A percentile compares a stretch with the other conserved stretches of the same genome.
phyloP scores from a whole-genome alignment of 1,284 basidiomycete genomes.

The Tilletia indica region DNA sequence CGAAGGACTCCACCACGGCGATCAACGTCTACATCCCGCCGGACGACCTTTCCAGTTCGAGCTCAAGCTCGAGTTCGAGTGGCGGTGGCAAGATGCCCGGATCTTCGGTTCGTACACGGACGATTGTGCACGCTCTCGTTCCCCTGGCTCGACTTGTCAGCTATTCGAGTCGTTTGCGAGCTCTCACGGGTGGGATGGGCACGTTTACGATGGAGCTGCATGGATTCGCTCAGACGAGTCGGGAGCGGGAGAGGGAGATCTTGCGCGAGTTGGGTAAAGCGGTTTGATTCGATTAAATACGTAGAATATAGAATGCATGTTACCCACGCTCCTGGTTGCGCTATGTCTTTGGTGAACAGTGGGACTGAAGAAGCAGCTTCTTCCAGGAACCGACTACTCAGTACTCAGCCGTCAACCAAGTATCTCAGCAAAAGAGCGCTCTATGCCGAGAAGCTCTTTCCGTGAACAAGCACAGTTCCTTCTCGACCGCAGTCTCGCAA shows the following conservation, averaged over 20 bases:
- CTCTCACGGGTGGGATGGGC: slow-evolving; percentile 77
- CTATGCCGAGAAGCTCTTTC: too few relatives aligned
- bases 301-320: too few relatives aligned
- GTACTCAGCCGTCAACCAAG: too few relatives aligned
- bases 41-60: slow-evolving; percentile 59
- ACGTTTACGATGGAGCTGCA: slow-evolving; percentile 73
- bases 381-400: too few relatives aligned
- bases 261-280: slow-evolving; percentile 36
- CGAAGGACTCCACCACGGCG: slow-evolving; percentile 57
- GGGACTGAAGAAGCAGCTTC: too few relatives aligned
- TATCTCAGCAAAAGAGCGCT: too few relatives aligned
- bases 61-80: too few relatives aligned
- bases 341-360: too few relatives aligned
- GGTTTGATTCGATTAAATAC: background rate
- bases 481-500: too few relatives aligned
- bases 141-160: slow-evolving; percentile 77
- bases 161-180: slow-evolving; percentile 73
- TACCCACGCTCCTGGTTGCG: too few relatives aligned
- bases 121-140: slow-evolving; percentile 61
- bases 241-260: slow-evolving; percentile 40
- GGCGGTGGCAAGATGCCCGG: slow-evolving; percentile 57
- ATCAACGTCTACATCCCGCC: slow-evolving; percentile 11
- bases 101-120: slow-evolving; percentile 58
- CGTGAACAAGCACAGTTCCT: too few relatives aligned
- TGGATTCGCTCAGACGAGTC: slow-evolving; percentile 65